Conservation (phyloP, 371 early-diverging fungal species). For the Mortierella sp. region DNA sequence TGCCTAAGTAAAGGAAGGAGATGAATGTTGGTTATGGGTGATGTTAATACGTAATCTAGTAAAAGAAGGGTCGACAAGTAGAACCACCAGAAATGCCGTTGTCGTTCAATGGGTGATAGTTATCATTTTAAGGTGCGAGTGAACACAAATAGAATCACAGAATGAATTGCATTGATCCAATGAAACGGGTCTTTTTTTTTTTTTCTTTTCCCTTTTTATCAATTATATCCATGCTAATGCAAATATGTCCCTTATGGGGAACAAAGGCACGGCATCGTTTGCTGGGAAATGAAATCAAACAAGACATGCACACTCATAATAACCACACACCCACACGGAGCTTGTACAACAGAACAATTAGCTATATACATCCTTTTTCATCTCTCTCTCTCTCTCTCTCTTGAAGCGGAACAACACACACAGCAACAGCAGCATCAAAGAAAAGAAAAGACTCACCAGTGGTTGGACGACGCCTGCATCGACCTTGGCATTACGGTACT, state of each 20-base stretch:
- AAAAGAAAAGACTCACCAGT: conserved; percentile 45
- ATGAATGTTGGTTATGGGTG: background rate
- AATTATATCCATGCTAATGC: background rate
- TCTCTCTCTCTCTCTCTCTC: background rate
- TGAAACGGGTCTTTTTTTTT: background rate
- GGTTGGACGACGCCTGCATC: conserved; percentile 82
- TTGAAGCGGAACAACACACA: background rate
- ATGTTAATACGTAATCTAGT: background rate
- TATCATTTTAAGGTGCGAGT: background rate
- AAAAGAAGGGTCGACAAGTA: no score
- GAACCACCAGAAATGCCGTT: no score
- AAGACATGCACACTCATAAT: background rate
- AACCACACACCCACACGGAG: background rate
- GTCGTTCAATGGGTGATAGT: background rate
- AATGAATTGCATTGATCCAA: conserved; percentile 3
- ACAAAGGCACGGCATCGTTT: no score
- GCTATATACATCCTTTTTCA: background rate
- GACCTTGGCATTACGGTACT: conserved; percentile 71
- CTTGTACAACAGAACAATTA: conserved; percentile 11
- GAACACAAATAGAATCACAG: background rate
- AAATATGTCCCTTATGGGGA: no score
- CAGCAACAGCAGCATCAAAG: background rate
- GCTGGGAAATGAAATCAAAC: conserved; percentile 8
- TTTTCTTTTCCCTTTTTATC: background rate
- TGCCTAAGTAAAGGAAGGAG: conserved; percentile 73